Percentiles rank a stretch among this genome's conserved stretches.
Evolutionary conservation across 75 land plant genomes (phyloP).

Genomic region (Picea sitchensis): DNA sequence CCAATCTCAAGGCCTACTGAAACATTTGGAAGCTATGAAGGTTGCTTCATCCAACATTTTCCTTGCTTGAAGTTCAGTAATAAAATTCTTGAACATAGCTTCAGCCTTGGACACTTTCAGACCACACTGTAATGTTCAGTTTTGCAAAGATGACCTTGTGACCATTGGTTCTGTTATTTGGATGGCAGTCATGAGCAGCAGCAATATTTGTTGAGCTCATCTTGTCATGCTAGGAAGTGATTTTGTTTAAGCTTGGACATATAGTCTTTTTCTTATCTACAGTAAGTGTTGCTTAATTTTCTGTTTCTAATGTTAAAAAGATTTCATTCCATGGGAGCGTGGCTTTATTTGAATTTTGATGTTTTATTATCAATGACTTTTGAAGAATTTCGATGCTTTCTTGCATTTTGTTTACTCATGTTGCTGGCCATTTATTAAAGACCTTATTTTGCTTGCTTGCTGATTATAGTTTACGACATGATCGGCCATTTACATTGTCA

Average conservation of each 20-base stretch:
- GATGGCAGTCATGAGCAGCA: neutral
- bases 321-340: neutral
- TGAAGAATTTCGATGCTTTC: neutral
- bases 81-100: neutral
- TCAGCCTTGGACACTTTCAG: neutral
- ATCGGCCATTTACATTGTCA: slow-evolving; percentile 95
- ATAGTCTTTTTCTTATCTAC: neutral
- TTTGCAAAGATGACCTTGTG: neutral
- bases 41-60: neutral
- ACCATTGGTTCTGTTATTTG: neutral
- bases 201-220: neutral
- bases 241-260: too few relatives aligned
- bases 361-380: neutral
- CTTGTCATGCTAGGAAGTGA: too few relatives aligned
- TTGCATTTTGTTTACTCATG: neutral
- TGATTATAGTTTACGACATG: slow-evolving; percentile 78
- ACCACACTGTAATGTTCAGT: neutral
- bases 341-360: neutral
- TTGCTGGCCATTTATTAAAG: neutral
- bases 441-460: slow-evolving; percentile 4
- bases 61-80: neutral
- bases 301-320: neutral
- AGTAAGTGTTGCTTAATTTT: neutral
- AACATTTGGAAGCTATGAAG: too few relatives aligned
- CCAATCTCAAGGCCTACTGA: neutral